Base-by-base conservation (phyloP, 83 land plant genomes). In the Picea abies region DNA sequence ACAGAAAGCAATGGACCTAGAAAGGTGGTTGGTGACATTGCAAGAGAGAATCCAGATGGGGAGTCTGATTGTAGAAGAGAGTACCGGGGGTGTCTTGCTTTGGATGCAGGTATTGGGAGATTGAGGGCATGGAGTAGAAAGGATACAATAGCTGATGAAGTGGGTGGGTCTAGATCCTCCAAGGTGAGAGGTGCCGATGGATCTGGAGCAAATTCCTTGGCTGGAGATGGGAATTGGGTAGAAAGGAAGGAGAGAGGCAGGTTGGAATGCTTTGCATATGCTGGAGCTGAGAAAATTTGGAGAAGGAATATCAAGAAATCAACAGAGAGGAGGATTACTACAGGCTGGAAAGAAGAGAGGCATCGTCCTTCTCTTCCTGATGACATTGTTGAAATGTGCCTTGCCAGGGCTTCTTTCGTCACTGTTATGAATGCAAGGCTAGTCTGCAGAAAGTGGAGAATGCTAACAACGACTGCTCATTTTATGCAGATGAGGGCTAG, bases 381-480 rank as follows among this genome's bases (percentile, higher is more conserved):
- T 84, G 96, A 95, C 84, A 81, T 95, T 41, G 75, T 95, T 25
- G 97, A 95, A 81, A 86, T 95, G 94, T 93, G 96, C 68, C 85
- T 95, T 82, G 85, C 87, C 52, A 86, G 94, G 81, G 85, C 91
- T 16, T 90, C 97, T 39, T 44, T 90, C 29, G 41, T 85, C 4
- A 81, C 90, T 76, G 87, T 95, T 11, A 86, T 92, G 93, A 84
- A 77, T 84, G 94, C 94, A 3, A 88, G 97, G 23, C 84, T 88
- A 41, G 97, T 93, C 1, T 95, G 97, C 90, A 87, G 83, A 86
- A 91, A 85, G 56, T 95, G 97, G 97, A 90, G 90, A 62, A 23
- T 66, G 61, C 81, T 95, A 85, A 90, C 94, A 4, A 84, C 72
- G 37, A 85, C 86, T 5, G 73, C 90, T 16, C 92, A 93, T 49